phyloP scores from a whole-genome alignment of 2,329 filamentous ascomycete genomes.

The Chalaropsis thielavioides region DNA sequence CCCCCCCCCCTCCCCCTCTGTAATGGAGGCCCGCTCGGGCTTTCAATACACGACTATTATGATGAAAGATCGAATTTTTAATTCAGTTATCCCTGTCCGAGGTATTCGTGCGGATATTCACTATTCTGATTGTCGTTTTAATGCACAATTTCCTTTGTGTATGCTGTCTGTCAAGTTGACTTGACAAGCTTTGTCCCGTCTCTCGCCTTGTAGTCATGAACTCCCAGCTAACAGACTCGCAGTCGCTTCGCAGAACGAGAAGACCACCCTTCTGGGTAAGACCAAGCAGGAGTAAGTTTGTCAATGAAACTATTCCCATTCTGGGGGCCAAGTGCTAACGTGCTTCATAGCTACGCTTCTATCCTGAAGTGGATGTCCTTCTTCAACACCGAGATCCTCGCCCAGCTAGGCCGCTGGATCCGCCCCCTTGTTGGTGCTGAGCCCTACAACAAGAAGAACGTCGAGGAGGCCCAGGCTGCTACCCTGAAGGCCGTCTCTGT shows the following conservation, averaged over 20 bases:
- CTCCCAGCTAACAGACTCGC: slow-evolving; percentile 18
- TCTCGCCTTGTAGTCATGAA: neutral
- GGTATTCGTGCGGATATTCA: slow-evolving; percentile 18
- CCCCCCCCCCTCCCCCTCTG: neutral
- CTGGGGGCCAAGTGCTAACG: neutral
- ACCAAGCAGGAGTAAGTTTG: slow-evolving; percentile 87
- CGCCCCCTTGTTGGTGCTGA: slow-evolving; percentile 66
- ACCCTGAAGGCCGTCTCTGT: slow-evolving; percentile 53
- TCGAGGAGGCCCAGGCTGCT: slow-evolving; percentile 63
- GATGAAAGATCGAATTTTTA: slow-evolving; percentile 18
- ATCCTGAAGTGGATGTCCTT: slow-evolving; percentile 98
- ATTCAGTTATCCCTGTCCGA: slow-evolving; percentile 19
- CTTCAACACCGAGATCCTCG: slow-evolving; percentile 77
- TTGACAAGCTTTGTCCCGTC: neutral
- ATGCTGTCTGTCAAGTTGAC: slow-evolving; percentile 2
- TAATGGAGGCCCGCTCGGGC: neutral
- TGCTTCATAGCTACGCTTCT: slow-evolving; percentile 58
- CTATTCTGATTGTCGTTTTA: slow-evolving; percentile 16
- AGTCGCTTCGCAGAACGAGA: slow-evolving; percentile 99
- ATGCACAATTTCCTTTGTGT: neutral
- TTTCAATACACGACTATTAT: neutral
- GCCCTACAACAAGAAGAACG: slow-evolving; percentile 95
- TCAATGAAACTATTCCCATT: neutral
- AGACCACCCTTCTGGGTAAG: slow-evolving; percentile 97
- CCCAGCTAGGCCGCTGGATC: slow-evolving; percentile 65